phyloP scores from a whole-genome alignment of 768 basidiomycete species.

The Hypholoma sublateritium region DNA sequence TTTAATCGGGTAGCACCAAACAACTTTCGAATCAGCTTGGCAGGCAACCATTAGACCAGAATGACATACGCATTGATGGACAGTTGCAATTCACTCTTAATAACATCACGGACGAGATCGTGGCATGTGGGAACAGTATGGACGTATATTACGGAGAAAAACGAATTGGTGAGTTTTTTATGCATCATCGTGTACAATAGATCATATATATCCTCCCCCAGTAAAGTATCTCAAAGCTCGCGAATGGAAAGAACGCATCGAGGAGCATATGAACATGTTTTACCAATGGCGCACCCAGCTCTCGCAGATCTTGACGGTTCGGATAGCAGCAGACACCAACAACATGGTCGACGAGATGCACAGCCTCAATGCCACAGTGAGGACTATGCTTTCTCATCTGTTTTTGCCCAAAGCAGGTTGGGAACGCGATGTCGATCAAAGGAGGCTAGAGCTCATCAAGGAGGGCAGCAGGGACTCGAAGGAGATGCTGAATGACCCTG shows the following conservation, averaged over 20 bases:
- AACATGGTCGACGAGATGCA: neutral
- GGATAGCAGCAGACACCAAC: conserved; percentile 11
- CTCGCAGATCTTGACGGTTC: conserved; percentile 13
- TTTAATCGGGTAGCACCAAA: neutral
- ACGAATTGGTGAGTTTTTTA: conserved; percentile 14
- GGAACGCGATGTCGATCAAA: conserved; percentile 15
- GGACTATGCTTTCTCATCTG: conserved; percentile 11
- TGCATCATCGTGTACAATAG: too few species aligned
- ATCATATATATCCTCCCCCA: neutral
- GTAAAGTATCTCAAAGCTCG: conserved; percentile 21
- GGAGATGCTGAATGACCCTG: conserved; percentile 6
- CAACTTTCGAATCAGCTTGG: neutral
- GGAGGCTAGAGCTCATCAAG: conserved; percentile 5
- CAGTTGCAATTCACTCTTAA: conserved; percentile 5
- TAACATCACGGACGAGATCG: conserved; percentile 13
- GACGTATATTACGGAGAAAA: conserved; percentile 22
- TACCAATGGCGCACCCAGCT: conserved; percentile 10
- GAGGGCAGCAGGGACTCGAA: neutral
- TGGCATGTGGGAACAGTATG: conserved; percentile 19
- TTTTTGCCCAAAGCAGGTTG: conserved; percentile 16
- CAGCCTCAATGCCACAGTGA: conserved; percentile 9
- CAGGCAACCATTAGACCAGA: neutral
- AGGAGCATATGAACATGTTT: conserved; percentile 15
- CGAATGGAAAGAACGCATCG: conserved; percentile 20
- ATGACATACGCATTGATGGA: neutral